Conservation (phyloP, 78 protist genomes). For the Trichosphaerium sp. region DNA sequence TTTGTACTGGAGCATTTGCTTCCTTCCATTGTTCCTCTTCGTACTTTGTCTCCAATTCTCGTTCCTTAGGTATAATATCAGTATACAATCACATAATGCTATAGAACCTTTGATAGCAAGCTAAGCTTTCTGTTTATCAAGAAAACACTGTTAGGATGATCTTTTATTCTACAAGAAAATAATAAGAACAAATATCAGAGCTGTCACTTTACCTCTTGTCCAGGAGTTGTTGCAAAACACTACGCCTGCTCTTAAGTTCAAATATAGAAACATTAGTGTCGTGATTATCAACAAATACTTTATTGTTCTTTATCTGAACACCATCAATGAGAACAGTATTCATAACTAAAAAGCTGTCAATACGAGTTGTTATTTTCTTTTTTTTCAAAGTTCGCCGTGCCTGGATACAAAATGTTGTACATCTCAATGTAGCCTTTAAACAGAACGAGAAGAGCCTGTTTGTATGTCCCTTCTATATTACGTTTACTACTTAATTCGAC, state of each 20-base stretch:
- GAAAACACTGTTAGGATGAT: background rate
- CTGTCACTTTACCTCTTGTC: no score
- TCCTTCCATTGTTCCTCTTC: background rate
- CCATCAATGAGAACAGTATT: background rate
- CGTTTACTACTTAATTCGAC: background rate
- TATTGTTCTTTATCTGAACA: background rate
- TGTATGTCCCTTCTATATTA: background rate
- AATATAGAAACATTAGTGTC: background rate
- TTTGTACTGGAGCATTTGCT: background rate
- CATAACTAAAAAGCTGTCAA: background rate
- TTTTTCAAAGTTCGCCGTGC: no score
- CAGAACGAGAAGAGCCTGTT: background rate
- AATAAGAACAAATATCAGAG: background rate
- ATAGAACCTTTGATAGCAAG: background rate
- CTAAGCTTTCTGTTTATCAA: background rate
- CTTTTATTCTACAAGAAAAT: background rate
- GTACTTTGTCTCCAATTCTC: background rate
- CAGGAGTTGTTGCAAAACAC: no score
- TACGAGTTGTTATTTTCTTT: background rate
- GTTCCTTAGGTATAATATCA: background rate
- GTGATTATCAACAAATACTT: background rate
- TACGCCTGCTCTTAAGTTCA: background rate
- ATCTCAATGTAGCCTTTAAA: background rate
- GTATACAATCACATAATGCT: background rate
- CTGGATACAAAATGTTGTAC: background rate